Conservation (phyloP, 2,329 filamentous ascomycete genomes). For the Aspergillus bombycis region DNA sequence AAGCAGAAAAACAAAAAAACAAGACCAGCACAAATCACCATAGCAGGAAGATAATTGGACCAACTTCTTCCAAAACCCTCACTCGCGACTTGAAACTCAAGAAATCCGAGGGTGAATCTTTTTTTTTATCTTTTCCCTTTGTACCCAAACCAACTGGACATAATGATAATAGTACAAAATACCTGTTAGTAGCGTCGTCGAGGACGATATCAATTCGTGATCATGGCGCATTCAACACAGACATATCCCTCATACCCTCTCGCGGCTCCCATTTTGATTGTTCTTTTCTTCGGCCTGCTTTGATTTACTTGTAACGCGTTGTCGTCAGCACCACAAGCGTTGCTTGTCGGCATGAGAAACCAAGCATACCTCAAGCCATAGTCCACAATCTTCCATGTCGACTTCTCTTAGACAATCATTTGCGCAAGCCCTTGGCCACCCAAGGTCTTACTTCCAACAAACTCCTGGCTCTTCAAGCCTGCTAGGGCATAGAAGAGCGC, state of each 20-base stretch:
- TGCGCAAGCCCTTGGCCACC: slow-evolving; percentile 92
- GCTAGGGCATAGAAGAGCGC: slow-evolving; percentile 71
- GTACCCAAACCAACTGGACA: slow-evolving; percentile 13
- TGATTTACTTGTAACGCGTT: background rate
- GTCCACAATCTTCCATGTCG: background rate
- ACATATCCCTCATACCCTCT: slow-evolving; percentile 11
- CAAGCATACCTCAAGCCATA: background rate
- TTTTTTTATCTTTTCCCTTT: background rate
- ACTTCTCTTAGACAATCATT: slow-evolving; percentile 78
- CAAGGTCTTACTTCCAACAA: slow-evolving; percentile 80
- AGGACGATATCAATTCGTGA: slow-evolving; percentile 26
- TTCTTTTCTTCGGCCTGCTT: background rate
- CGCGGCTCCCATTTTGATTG: slow-evolving; percentile 9
- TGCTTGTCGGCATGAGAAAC: background rate
- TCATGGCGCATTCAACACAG: slow-evolving; percentile 24
- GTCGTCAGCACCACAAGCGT: background rate
- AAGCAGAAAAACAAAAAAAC: slow-evolving; percentile 2
- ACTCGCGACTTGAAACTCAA: background rate
- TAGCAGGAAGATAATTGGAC: slow-evolving; percentile 1
- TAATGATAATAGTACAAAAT: slow-evolving; percentile 28
- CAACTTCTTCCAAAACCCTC: slow-evolving; percentile 3
- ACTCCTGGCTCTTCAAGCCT: slow-evolving; percentile 49
- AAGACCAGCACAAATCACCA: slow-evolving; percentile 12
- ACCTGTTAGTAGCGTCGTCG: slow-evolving; percentile 16
- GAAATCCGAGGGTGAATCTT: background rate